Evolutionary conservation across 192 early-diverging fungal genomes (phyloP).

Genomic region (Coemansia sp.): DNA sequence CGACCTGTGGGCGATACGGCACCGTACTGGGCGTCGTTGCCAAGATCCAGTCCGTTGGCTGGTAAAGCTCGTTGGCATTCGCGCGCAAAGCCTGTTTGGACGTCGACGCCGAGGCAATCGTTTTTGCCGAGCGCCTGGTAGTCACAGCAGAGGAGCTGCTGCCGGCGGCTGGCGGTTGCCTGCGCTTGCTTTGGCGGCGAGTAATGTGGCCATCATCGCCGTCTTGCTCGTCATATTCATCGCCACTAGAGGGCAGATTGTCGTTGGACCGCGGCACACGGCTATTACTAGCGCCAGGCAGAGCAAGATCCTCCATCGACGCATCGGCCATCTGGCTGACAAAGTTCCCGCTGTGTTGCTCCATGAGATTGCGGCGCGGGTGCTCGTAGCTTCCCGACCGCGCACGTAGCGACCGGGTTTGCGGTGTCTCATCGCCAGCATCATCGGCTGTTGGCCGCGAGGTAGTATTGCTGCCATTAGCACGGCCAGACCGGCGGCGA

Average conservation of each 20-base stretch:
- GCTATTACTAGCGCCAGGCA: background rate
- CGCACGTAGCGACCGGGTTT: background rate
- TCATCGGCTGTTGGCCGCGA: background rate
- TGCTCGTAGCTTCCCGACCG: slow-evolving; percentile 9
- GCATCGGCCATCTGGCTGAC: slow-evolving; percentile 8
- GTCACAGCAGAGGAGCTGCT: slow-evolving; percentile 9
- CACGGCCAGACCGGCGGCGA: slow-evolving; percentile 1
- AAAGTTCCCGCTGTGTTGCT: background rate
- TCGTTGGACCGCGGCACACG: slow-evolving; percentile 29
- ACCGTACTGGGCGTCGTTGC: slow-evolving; percentile 44
- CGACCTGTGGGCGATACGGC: slow-evolving; percentile 68
- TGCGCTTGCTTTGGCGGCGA: slow-evolving; percentile 15
- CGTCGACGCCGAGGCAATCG: slow-evolving; percentile 6
- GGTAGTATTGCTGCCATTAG: background rate
- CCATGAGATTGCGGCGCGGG: background rate
- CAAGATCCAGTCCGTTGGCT: slow-evolving; percentile 60
- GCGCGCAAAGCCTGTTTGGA: slow-evolving; percentile 4
- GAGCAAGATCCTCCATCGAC: slow-evolving; percentile 6
- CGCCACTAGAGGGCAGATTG: slow-evolving; percentile 6
- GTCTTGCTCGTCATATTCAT: slow-evolving; percentile 2
- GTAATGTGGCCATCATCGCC: background rate
- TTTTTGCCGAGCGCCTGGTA: background rate
- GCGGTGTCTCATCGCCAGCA: slow-evolving; percentile 13
- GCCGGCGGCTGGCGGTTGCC: background rate
- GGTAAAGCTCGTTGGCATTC: slow-evolving; percentile 11